These are phyloP conservation scores for Pichia sp. DNA, from an alignment of 1,139 yeast species.

Conservation along the genomic window DNA sequence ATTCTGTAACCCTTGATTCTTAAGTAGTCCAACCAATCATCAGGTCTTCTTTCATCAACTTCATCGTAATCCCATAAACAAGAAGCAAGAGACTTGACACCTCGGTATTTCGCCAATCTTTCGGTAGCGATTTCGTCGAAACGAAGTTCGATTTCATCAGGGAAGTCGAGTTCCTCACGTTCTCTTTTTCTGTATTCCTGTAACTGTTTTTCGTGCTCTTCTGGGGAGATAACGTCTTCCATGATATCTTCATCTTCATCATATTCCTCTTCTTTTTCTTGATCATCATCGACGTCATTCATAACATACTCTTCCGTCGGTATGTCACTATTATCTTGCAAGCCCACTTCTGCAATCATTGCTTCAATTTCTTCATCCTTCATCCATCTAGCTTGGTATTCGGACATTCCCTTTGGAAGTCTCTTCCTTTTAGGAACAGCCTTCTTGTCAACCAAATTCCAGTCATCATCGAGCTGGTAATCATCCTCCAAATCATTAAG, in stretches of 20 bases:
- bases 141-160: constrained; percentile 86
- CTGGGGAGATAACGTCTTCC: constrained; percentile 59
- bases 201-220: constrained; percentile 79
- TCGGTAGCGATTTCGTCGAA: constrained; percentile 76
- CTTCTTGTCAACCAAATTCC: constrained; percentile 40
- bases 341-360: constrained; percentile 53
- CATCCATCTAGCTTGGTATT: constrained; percentile 92
- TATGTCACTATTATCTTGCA: constrained; percentile 35
- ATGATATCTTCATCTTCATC: constrained; percentile 30
- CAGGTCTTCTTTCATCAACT: constrained; percentile 63
- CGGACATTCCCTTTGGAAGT: constrained; percentile 86
- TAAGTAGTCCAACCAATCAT: constrained; percentile 70
- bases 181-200: constrained; percentile 64
- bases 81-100: constrained; percentile 74
- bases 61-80: constrained; percentile 90
- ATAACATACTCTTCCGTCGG: constrained; percentile 33
- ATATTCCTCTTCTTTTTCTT: constrained; percentile 31
- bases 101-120: constrained; percentile 73
- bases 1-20: constrained; percentile 76
- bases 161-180: constrained; percentile 85
- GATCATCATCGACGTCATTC: constrained; percentile 37
- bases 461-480: constrained; percentile 28
- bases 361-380: constrained; percentile 50
- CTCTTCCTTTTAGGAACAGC: constrained; percentile 34
- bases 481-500: constrained; percentile 9